phyloP scores from a whole-genome alignment of 2,329 filamentous ascomycete genomes.

The Clonostachys byssicola region DNA sequence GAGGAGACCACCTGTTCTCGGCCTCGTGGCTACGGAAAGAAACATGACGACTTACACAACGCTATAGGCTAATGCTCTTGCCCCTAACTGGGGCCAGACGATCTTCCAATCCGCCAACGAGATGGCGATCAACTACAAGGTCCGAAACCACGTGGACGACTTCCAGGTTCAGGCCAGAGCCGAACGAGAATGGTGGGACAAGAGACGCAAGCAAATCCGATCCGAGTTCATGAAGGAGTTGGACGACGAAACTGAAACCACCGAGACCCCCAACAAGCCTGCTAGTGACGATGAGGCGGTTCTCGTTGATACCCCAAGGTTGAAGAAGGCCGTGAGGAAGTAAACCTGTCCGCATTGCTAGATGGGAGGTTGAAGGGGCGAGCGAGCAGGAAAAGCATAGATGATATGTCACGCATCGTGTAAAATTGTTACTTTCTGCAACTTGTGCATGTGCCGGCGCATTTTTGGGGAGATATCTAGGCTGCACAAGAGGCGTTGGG shows the following conservation, averaged over 20 bases:
- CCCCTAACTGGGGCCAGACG: constrained; percentile 82
- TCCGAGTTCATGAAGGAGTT: constrained; percentile 82
- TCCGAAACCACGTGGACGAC: constrained; percentile 72
- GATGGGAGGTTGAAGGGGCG: not conserved
- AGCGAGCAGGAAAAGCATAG: no score
- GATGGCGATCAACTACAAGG: constrained; percentile 78
- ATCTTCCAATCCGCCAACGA: constrained; percentile 99
- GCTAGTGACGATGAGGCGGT: constrained; percentile 47
- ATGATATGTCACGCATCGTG: no score
- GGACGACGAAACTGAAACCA: constrained; percentile 50
- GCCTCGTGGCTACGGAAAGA: not conserved
- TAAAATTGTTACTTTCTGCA: no score
- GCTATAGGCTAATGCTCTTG: constrained; percentile 79
- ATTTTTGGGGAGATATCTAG: no score
- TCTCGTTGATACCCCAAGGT: constrained; percentile 62
- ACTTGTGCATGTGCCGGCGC: no score
- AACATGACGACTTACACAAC: not conserved
- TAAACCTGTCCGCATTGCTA: constrained; percentile 18
- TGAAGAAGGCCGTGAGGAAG: constrained; percentile 61
- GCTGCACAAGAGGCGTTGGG: no score
- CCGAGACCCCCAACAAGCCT: constrained; percentile 8
- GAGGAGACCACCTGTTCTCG: not conserved
- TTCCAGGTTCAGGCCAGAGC: constrained; percentile 66
- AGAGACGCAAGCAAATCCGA: constrained; percentile 69
- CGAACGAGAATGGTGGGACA: constrained; percentile 92